Evolutionary conservation across 441 rosid genomes (phyloP).

Genomic region (Aquilaria agallochum): DNA sequence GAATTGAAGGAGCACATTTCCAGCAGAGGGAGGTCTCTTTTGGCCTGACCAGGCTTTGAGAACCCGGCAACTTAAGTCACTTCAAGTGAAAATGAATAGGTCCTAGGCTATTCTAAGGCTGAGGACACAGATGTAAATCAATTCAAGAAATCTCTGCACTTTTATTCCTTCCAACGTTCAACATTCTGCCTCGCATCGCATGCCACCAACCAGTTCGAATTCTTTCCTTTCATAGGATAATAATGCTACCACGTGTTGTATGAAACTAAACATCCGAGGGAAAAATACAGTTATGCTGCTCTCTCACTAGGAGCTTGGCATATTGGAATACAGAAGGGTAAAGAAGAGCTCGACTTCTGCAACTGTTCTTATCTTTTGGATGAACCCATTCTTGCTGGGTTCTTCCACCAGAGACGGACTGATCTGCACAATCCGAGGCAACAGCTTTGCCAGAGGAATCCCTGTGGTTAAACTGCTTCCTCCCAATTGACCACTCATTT

Average conservation of each 20-base stretch:
- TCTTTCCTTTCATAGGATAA: constrained; percentile 15
- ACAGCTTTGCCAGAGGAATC: constrained; percentile 68
- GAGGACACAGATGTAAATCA: constrained; percentile 22
- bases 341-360: constrained; percentile 78
- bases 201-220: constrained; percentile 11
- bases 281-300: constrained; percentile 18
- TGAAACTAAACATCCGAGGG: constrained; percentile 6
- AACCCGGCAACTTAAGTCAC: too few species aligned
- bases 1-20: too few species aligned
- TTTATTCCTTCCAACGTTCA: constrained; percentile 19
- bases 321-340: constrained; percentile 71
- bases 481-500: constrained; percentile 38
- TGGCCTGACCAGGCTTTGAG: too few species aligned
- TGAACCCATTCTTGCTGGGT: constrained; percentile 54
- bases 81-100: too few species aligned
- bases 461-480: constrained; percentile 40
- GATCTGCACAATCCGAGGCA: constrained; percentile 67
- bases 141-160: constrained; percentile 8
- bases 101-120: too few species aligned
- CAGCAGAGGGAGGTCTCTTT: too few species aligned
- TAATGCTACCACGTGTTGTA: background rate
- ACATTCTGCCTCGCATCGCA: constrained; percentile 11
- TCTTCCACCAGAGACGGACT: constrained; percentile 47
- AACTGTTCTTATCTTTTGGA: constrained; percentile 42
- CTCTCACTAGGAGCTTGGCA: constrained; percentile 39